phyloP scores from a whole-genome alignment of 768 basidiomycete species.

The Mycena capillaripes region DNA sequence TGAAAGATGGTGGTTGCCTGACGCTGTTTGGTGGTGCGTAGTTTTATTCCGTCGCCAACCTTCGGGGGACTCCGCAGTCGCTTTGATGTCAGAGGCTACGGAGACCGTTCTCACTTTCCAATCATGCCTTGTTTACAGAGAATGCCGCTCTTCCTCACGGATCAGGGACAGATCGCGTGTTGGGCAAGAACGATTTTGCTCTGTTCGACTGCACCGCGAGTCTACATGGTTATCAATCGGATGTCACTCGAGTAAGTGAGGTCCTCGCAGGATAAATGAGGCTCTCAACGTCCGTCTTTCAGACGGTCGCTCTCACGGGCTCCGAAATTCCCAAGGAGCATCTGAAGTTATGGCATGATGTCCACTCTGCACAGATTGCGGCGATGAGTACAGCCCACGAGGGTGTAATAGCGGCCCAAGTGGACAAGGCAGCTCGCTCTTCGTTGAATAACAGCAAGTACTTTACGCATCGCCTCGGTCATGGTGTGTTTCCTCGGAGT shows the following conservation, averaged over 20 bases:
- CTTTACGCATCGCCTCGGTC: slow-evolving; percentile 88
- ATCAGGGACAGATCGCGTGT: slow-evolving; percentile 74
- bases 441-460: slow-evolving; percentile 65
- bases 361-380: slow-evolving; percentile 72
- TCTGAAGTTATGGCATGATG: slow-evolving; percentile 72
- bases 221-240: slow-evolving; percentile 82
- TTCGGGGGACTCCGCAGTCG: too few relatives aligned
- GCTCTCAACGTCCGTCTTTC: slow-evolving; percentile 1
- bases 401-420: slow-evolving; percentile 63
- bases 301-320: slow-evolving; percentile 77
- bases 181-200: slow-evolving; percentile 72
- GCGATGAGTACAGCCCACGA: slow-evolving; percentile 64
- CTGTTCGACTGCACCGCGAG: slow-evolving; percentile 82
- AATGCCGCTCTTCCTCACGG: slow-evolving; percentile 93
- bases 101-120: background rate
- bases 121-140: slow-evolving; percentile 57
- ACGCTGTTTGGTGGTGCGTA: slow-evolving; percentile 84
- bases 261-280: slow-evolving; percentile 25
- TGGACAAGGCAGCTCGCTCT: slow-evolving; percentile 74
- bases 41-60: background rate
- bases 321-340: slow-evolving; percentile 70
- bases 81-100: too few relatives aligned
- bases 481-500: slow-evolving; percentile 61
- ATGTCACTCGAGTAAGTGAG: slow-evolving; percentile 76
- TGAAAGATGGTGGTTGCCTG: slow-evolving; percentile 70